A percentile compares a stretch with the other conserved stretches of the same genome.
phyloP scores from a whole-genome alignment of 352 stramenopile species.

The Phytophthora citrophthora region DNA sequence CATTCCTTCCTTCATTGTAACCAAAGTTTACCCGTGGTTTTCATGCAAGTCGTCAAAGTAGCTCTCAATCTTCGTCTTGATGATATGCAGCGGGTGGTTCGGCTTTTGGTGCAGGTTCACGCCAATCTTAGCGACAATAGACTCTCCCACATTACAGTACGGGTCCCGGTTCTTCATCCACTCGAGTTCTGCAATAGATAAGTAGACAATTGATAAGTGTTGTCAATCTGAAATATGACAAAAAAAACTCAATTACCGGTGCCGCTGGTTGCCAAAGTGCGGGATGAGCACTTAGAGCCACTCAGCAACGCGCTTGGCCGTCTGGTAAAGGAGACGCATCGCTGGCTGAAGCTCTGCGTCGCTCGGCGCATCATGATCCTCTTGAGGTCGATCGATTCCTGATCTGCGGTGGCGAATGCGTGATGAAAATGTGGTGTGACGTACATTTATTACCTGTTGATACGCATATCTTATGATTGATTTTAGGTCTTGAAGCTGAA shows the following conservation, averaged over 20 bases:
- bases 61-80: slow-evolving; percentile 92
- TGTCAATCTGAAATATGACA: neutral
- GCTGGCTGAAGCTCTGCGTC: slow-evolving; percentile 10
- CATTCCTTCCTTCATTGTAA: neutral
- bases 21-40: slow-evolving; percentile 49
- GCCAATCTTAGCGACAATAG: slow-evolving; percentile 90
- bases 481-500: slow-evolving; percentile 24
- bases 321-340: slow-evolving; percentile 8
- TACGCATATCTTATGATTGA: neutral
- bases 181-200: slow-evolving; percentile 52
- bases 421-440: neutral
- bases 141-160: slow-evolving; percentile 89
- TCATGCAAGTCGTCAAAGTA: slow-evolving; percentile 88
- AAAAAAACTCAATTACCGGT: slow-evolving; percentile 2
- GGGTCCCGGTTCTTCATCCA: slow-evolving; percentile 84
- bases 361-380: slow-evolving; percentile 31
- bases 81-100: slow-evolving; percentile 93
- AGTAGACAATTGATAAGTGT: neutral
- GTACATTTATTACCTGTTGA: neutral
- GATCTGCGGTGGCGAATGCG: slow-evolving; percentile 12
- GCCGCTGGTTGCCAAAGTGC: slow-evolving; percentile 17
- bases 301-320: slow-evolving; percentile 13
- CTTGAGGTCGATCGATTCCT: neutral
- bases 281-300: neutral
- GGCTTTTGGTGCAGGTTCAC: slow-evolving; percentile 85